Base-by-base conservation (phyloP, 2,329 filamentous ascomycete genomes). In the Sclerotinia trifoliorum region DNA sequence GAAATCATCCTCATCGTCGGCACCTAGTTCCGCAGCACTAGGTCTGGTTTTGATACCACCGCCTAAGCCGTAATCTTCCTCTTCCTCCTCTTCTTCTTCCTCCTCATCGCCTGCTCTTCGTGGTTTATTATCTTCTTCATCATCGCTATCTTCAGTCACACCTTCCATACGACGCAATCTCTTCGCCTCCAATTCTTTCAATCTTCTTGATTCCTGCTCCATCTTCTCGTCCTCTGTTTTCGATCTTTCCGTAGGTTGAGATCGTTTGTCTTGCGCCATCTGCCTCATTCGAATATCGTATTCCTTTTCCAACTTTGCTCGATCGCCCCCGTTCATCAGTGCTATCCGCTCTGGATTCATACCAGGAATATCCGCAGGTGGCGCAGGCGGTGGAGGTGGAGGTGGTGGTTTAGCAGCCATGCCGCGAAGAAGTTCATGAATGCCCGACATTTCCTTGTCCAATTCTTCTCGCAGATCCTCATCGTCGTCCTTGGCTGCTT, bases 1-100 rank as follows among this genome's bases (percentile, higher is more conserved):
- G 75, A 98, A 98, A 74, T 97, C 93, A 74, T 98, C 94, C 77
- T 98, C 94, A 73, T 97, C 94, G 72, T 97, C 93, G 46, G 96
- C 89, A 7, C 88, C 91, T 24, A 93, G 78, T 68, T 90, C 85
- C 15, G 85, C 83, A 66, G 71, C 74, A 48, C 68, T 73, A 39
- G 73, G 76, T 32, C 83, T 82, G 65, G 81, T 80, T 74, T 82
- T 85, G 71, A 89, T 86, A 55, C 87, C 87, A 61, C 79, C 77
- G 46, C 88, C 88, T 21, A 90, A 80, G 3, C 85, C 85, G 76
- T 86, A 90, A 67, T 85, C 83, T 44, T 87, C 85, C 0, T 86
- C 82, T 19, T 86, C 85, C 21, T 87, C 85, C 39, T 90, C 88
- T 17, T 42, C 11, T 13, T 89, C 54, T 13, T 54, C 52, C 19